Conservation (phyloP, 2,329 filamentous ascomycete genomes). For the Chaetomium sp. region DNA sequence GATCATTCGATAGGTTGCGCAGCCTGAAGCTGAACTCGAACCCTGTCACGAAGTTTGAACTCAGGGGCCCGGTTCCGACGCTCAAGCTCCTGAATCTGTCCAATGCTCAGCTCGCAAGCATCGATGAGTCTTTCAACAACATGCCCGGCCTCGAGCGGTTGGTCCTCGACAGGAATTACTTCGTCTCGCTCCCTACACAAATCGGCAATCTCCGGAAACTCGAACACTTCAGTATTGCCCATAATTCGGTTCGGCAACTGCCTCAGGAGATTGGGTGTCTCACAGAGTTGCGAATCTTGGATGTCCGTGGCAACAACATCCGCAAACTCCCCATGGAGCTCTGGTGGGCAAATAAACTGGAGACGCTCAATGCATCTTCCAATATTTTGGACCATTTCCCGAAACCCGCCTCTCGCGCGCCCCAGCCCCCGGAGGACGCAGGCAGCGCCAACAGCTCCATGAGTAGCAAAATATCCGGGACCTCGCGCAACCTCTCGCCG, state of each 20-base stretch:
- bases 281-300: conserved; percentile 74
- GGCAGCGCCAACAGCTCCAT: conserved; percentile 39
- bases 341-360: conserved; percentile 90
- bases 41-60: conserved; percentile 87
- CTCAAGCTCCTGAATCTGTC: conserved; percentile 84
- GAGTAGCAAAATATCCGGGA: conserved; percentile 26
- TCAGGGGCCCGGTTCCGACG: conserved; percentile 69
- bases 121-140: conserved; percentile 83
- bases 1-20: conserved; percentile 77
- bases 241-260: conserved; percentile 79
- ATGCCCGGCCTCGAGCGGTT: conserved; percentile 82
- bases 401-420: conserved; percentile 68
- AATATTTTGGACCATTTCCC: conserved; percentile 89
- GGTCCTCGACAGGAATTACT: conserved; percentile 90
- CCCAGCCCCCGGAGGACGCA: conserved; percentile 52
- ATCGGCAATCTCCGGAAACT: conserved; percentile 77
- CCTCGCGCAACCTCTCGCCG: conserved; percentile 41
- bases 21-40: conserved; percentile 89
- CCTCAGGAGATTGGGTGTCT: conserved; percentile 85
- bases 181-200: conserved; percentile 79
- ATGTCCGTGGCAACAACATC: conserved; percentile 90
- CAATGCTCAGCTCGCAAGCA: conserved; percentile 81
- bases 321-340: conserved; percentile 82
- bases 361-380: conserved; percentile 90
- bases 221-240: conserved; percentile 88